Evolutionary conservation across 169 alveolate genomes (phyloP).

Genomic region (Plasmodium malariae): DNA sequence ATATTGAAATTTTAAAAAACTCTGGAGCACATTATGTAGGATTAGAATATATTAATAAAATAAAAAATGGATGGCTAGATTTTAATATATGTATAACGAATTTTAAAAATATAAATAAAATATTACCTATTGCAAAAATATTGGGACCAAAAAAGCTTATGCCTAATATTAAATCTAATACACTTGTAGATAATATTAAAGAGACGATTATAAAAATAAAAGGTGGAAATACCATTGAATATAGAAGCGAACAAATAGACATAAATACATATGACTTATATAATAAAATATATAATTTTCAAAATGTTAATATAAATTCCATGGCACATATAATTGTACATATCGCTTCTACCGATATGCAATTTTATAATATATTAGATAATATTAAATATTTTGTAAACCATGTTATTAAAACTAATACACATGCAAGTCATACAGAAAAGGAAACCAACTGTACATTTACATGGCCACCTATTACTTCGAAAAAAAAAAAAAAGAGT

Average conservation of each 20-base stretch:
- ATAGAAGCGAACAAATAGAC: conserved; percentile 79
- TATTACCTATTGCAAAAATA: conserved; percentile 91
- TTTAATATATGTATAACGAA: conserved; percentile 91
- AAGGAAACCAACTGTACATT: conserved; percentile 26
- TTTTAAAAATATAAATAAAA: conserved; percentile 87
- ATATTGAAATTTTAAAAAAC: conserved; percentile 28
- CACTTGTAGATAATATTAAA: conserved; percentile 78
- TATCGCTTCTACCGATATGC: conserved; percentile 59
- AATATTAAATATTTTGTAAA: conserved; percentile 51
- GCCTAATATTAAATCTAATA: conserved; percentile 94
- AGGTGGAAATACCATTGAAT: conserved; percentile 82
- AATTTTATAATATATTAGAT: conserved; percentile 22
- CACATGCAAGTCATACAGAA: conserved; percentile 48
- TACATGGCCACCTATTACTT: conserved; percentile 31
- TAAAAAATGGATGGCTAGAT: conserved; percentile 90
- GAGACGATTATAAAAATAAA: conserved; percentile 79
- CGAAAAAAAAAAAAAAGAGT: conserved; percentile 27
- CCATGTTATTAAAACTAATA: conserved; percentile 42
- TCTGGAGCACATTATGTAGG: conserved; percentile 86
- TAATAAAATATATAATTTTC: conserved; percentile 27
- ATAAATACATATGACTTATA: conserved; percentile 35
- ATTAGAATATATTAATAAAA: conserved; percentile 80
- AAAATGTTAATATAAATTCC: conserved; percentile 20
- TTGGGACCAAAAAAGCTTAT: conserved; percentile 94
- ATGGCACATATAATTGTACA: conserved; percentile 37